A percentile compares a stretch with the other conserved stretches of the same genome.
Evolutionary conservation across 2,329 filamentous ascomycete genomes (phyloP).

Genomic region (Intubia oerlemansii): DNA sequence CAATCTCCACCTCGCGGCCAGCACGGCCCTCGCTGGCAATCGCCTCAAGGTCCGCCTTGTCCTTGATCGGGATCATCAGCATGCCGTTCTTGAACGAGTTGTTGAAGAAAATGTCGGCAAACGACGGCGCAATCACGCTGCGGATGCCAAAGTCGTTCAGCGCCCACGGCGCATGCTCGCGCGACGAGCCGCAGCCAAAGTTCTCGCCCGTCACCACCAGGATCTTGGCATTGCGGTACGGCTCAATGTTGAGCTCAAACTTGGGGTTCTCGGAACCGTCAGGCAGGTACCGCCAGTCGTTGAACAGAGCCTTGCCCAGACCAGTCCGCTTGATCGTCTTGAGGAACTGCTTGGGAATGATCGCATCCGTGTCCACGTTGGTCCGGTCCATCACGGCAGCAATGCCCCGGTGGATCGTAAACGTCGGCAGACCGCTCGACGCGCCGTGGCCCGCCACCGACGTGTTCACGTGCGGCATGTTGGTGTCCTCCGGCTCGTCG

Average conservation of each 20-base stretch:
- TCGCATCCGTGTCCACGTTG: conserved; percentile 97
- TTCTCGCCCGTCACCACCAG: conserved; percentile 81
- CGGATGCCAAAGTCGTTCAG: conserved; percentile 92
- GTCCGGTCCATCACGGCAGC: conserved; percentile 70
- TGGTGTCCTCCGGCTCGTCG: conserved; percentile 37
- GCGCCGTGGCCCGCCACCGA: conserved; percentile 23
- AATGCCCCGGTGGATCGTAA: conserved; percentile 64
- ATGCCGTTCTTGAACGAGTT: conserved; percentile 99
- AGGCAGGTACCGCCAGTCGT: conserved; percentile 56
- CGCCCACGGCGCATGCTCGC: conserved; percentile 95
- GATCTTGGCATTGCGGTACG: conserved; percentile 69
- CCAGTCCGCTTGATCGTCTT: conserved; percentile 98
- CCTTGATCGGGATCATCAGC: conserved; percentile 62
- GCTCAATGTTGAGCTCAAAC: conserved; percentile 80
- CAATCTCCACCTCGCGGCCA: conserved; percentile 70
- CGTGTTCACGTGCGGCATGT: conserved; percentile 41
- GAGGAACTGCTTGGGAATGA: conserved; percentile 97
- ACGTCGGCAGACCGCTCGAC: conserved; percentile 56
- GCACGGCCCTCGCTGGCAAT: conserved; percentile 60
- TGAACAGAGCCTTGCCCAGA: conserved; percentile 72
- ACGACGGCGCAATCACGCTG: conserved; percentile 73
- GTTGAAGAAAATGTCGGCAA: conserved; percentile 93
- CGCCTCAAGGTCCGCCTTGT: conserved; percentile 41
- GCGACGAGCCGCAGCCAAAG: conserved; percentile 82
- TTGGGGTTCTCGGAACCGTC: conserved; percentile 55